Evolutionary conservation across 768 basidiomycete species (phyloP).

Genomic region (Lepiota venenata): DNA sequence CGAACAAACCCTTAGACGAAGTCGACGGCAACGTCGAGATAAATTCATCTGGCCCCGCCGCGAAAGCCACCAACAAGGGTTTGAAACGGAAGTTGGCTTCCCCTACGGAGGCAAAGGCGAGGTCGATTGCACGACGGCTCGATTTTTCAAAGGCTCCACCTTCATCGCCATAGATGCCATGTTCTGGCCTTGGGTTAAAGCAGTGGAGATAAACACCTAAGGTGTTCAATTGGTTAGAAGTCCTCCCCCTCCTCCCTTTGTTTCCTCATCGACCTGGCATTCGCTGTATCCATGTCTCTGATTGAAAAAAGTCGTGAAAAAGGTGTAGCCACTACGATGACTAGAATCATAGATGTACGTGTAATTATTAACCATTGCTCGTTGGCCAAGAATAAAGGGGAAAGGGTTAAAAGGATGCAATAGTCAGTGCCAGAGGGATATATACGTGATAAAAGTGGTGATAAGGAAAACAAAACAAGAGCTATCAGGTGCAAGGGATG

Average conservation of each 20-base stretch:
- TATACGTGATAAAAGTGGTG: neutral
- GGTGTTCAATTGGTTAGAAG: neutral
- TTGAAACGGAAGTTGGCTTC: constrained; percentile 72
- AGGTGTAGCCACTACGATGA: constrained; percentile 5
- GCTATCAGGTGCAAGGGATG: neutral
- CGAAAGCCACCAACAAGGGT: constrained; percentile 51
- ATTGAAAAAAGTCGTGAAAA: neutral
- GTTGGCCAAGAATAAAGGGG: neutral
- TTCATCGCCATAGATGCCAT: constrained; percentile 23
- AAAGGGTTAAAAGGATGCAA: neutral
- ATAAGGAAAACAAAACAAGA: neutral
- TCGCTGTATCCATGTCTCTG: neutral
- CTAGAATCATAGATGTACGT: constrained; percentile 10
- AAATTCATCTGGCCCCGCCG: constrained; percentile 43
- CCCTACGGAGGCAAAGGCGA: constrained; percentile 43
- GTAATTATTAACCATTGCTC: constrained; percentile 11
- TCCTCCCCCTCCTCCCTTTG: neutral
- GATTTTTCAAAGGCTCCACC: constrained; percentile 61
- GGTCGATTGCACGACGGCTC: constrained; percentile 65
- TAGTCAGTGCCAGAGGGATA: constrained; percentile 3
- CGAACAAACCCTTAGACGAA: constrained; percentile 62
- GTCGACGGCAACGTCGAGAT: constrained; percentile 71
- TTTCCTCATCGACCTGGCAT: neutral
- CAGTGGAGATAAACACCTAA: no score
- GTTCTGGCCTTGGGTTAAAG: neutral